phyloP scores from a whole-genome alignment of 345 rosid species.

The Camelina neglecta region DNA sequence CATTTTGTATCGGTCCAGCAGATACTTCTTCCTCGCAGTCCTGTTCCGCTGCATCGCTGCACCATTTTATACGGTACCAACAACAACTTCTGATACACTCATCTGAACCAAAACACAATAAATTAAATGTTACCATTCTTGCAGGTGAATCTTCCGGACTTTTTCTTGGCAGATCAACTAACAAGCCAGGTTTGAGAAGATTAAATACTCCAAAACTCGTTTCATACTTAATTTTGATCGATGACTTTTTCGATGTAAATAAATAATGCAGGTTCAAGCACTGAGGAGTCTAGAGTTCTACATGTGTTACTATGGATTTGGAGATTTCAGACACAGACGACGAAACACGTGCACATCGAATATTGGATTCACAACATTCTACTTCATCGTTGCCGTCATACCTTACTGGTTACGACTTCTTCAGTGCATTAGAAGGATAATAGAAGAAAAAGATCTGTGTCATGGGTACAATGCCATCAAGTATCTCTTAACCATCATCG shows the following conservation, averaged over 20 bases:
- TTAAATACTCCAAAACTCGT: background rate
- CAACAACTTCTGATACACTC: conserved; percentile 5
- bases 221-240: background rate
- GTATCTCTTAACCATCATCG: conserved; percentile 63
- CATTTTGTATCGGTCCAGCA: conserved; percentile 44
- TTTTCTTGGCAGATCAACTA: conserved; percentile 80
- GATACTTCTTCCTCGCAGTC: conserved; percentile 38
- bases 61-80: conserved; percentile 43
- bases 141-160: conserved; percentile 77
- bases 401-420: conserved; percentile 64
- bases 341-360: conserved; percentile 47
- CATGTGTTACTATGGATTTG: conserved; percentile 72
- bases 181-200: conserved; percentile 70
- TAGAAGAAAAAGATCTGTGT: conserved; percentile 56
- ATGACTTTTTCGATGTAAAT: background rate
- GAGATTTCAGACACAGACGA: conserved; percentile 51
- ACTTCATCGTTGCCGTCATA: conserved; percentile 60
- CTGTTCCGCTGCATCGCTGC: conserved; percentile 46
- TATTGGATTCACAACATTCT: conserved; percentile 47
- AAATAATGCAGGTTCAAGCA: conserved; percentile 56
- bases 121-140: background rate
- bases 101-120: background rate
- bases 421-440: conserved; percentile 63
- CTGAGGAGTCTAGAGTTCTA: conserved; percentile 74
- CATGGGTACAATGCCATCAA: conserved; percentile 64